These are phyloP conservation scores for Talaromyces borbonicus DNA, from an alignment of 495 filamentous ascomycete genomes.

Conservation along the genomic window DNA sequence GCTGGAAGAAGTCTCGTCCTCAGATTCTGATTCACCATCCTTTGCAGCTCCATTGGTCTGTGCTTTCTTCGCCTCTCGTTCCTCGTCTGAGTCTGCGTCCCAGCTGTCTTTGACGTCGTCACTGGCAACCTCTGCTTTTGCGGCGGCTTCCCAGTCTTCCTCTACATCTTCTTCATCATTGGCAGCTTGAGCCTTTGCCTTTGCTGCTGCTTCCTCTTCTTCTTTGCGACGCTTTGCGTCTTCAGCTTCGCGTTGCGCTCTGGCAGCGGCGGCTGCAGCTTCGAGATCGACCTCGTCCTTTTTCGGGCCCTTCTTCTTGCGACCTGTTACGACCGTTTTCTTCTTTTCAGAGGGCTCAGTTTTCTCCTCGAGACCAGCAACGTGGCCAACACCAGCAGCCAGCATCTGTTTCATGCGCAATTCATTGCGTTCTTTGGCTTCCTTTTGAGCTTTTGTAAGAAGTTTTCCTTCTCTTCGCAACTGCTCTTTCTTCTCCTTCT, in stretches of 20 bases:
- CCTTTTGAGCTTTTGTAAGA: slow-evolving; percentile 86
- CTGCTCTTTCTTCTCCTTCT: slow-evolving; percentile 92
- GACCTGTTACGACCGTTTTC: slow-evolving; percentile 59
- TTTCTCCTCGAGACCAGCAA: slow-evolving; percentile 59
- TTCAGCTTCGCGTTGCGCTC: slow-evolving; percentile 53
- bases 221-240: slow-evolving; percentile 56
- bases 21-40: slow-evolving; percentile 40
- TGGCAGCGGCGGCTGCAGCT: slow-evolving; percentile 48
- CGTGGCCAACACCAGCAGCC: slow-evolving; percentile 64
- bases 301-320: slow-evolving; percentile 65
- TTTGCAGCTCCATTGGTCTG: slow-evolving; percentile 20
- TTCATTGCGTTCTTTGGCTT: slow-evolving; percentile 73
- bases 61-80: slow-evolving; percentile 34
- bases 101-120: slow-evolving; percentile 87
- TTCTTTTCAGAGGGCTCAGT: slow-evolving; percentile 52
- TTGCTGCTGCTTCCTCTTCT: slow-evolving; percentile 43
- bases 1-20: slow-evolving; percentile 47
- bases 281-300: slow-evolving; percentile 68
- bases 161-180: slow-evolving; percentile 58
- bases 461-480: slow-evolving; percentile 93
- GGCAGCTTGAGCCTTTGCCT: slow-evolving; percentile 43
- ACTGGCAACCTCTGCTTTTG: slow-evolving; percentile 63
- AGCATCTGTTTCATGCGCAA: slow-evolving; percentile 91
- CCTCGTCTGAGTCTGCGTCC: slow-evolving; percentile 81
- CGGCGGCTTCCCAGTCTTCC: slow-evolving; percentile 86